A percentile compares a stretch with the other conserved stretches of the same genome.
Conservation (phyloP, 345 rosid species). For the Populus simonii region DNA sequence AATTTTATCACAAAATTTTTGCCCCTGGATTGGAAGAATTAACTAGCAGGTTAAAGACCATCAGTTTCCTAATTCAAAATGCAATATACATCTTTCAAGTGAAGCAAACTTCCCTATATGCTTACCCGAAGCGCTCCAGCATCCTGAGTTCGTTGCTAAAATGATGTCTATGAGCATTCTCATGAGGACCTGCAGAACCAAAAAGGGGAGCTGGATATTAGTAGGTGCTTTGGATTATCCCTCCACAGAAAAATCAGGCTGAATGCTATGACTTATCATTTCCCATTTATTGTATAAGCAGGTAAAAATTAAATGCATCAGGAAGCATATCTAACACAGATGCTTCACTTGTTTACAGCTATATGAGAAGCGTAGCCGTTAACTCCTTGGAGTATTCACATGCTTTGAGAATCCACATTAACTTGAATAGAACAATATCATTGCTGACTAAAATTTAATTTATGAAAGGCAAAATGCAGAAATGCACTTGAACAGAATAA, state of each 20-base stretch:
- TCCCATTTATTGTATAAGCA: not conserved
- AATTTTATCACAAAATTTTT: constrained; percentile 69
- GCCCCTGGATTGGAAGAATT: constrained; percentile 57
- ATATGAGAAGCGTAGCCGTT: not conserved
- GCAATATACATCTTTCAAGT: not conserved
- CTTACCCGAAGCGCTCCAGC: constrained; percentile 95
- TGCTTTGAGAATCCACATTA: not conserved
- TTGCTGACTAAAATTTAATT: not conserved
- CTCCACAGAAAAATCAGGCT: not conserved
- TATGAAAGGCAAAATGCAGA: not conserved
- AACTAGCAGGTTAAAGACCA: constrained; percentile 3
- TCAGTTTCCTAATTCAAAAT: not conserved
- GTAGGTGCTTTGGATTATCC: not conserved
- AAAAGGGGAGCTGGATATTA: constrained; percentile 12
- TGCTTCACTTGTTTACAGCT: not conserved
- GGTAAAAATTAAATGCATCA: not conserved
- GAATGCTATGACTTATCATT: not conserved
- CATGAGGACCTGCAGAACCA: constrained; percentile 69
- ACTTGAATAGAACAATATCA: not conserved
- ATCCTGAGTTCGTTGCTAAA: constrained; percentile 70
- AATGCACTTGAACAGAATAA: not conserved
- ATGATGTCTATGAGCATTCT: constrained; percentile 66
- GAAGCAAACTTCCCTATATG: constrained; percentile 3
- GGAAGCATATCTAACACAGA: not conserved
- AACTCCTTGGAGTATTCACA: not conserved